Evolutionary conservation across 352 stramenopile genomes (phyloP).

Genomic region (Phytophthora quininea): DNA sequence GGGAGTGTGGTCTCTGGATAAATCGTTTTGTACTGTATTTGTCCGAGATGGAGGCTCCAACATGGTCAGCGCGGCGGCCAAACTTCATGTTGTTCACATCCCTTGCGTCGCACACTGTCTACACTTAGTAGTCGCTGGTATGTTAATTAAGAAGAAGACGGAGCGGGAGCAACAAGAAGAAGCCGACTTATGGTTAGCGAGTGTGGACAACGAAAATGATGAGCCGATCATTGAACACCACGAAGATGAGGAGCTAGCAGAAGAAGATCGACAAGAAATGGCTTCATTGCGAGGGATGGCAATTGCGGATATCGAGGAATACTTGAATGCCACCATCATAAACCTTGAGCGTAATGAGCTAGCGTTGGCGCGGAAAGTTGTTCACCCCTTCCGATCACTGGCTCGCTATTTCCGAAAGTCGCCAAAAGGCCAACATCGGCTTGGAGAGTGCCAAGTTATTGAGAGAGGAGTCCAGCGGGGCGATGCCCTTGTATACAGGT

Average conservation of each 20-base stretch:
- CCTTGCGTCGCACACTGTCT: slow-evolving; percentile 15
- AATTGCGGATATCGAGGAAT: slow-evolving; percentile 13
- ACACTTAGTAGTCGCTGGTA: slow-evolving; percentile 17
- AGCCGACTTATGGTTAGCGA: not conserved
- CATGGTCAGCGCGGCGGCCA: slow-evolving; percentile 3
- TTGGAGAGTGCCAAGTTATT: not conserved
- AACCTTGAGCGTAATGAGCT: slow-evolving; percentile 2
- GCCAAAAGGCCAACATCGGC: slow-evolving; percentile 13
- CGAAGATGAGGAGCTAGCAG: slow-evolving; percentile 13
- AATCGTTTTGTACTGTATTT: slow-evolving; percentile 2
- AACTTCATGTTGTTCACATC: not conserved
- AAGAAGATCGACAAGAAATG: slow-evolving; percentile 8
- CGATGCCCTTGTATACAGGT: not conserved
- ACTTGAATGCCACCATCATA: slow-evolving; percentile 1
- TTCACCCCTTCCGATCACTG: slow-evolving; percentile 18
- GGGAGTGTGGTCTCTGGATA: not conserved
- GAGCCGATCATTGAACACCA: not conserved
- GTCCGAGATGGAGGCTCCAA: slow-evolving; percentile 9
- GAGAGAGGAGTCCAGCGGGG: not conserved
- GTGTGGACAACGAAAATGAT: not conserved
- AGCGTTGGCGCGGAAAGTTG: slow-evolving; percentile 4
- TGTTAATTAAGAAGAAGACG: slow-evolving; percentile 9
- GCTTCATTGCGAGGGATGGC: slow-evolving; percentile 6
- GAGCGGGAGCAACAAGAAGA: not conserved
- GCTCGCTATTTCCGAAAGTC: slow-evolving; percentile 24